Evolutionary conservation across 78 protist genomes (phyloP).

Genomic region (Emiliania huxleyi): DNA sequence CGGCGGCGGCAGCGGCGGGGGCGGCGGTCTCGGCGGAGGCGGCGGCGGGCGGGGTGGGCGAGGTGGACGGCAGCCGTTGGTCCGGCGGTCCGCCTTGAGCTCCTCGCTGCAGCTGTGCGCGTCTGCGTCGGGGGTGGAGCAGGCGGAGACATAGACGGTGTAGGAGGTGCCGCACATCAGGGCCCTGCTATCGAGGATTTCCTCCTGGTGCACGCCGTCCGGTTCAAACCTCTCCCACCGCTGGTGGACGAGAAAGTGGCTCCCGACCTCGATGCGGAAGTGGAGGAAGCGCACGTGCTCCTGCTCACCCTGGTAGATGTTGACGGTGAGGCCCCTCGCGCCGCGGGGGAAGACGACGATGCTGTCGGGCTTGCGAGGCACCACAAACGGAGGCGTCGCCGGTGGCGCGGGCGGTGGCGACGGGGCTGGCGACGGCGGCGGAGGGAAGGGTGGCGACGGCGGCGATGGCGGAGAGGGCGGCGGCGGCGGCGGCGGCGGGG

Average conservation of each 20-base stretch:
- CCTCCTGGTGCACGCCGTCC: neutral
- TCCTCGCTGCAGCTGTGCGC: neutral
- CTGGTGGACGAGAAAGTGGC: neutral
- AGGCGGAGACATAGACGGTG: neutral
- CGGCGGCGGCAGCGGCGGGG: neutral
- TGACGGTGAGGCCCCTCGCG: neutral
- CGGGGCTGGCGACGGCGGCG: neutral
- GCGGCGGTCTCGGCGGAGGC: neutral
- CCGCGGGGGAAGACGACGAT: neutral
- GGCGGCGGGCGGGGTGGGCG: neutral
- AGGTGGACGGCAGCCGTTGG: neutral
- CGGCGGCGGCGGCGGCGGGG: neutral
- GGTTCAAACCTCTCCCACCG: neutral
- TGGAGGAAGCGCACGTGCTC: neutral
- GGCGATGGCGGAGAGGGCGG: neutral
- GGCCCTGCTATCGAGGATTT: neutral
- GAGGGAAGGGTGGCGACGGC: neutral
- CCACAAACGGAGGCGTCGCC: neutral
- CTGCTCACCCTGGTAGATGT: neutral
- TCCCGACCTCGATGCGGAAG: neutral
- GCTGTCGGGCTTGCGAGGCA: neutral
- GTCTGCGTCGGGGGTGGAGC: neutral
- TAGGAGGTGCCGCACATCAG: neutral
- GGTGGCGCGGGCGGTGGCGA: neutral
- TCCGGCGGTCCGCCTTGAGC: neutral